Percentiles rank a stretch among this genome's conserved stretches.
These are phyloP conservation scores for Cladorrhinum samala DNA, from an alignment of 495 filamentous ascomycete species.

Conservation along the genomic window DNA sequence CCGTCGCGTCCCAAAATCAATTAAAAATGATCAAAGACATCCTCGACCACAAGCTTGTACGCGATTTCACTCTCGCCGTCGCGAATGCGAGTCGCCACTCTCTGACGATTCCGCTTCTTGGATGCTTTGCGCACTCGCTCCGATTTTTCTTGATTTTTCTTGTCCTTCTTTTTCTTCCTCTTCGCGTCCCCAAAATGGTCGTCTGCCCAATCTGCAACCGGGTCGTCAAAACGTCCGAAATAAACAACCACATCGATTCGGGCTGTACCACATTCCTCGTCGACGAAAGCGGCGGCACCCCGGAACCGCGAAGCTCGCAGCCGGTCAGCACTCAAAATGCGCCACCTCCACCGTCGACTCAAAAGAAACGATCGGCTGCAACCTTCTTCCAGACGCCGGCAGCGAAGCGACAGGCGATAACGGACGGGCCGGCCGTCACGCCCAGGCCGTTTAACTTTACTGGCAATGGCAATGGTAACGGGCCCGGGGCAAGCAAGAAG, in stretches of 20 bases:
- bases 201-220: conserved; percentile 83
- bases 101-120: too few relatives aligned
- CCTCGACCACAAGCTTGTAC: not conserved
- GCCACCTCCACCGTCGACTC: conserved; percentile 12
- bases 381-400: conserved; percentile 76
- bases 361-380: conserved; percentile 52
- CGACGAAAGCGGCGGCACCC: conserved; percentile 11
- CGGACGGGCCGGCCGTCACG: conserved; percentile 10
- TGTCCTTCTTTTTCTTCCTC: not conserved
- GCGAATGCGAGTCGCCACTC: too few relatives aligned
- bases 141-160: too few relatives aligned
- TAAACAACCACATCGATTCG: conserved; percentile 90
- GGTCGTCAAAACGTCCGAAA: conserved; percentile 63
- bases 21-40: too few relatives aligned
- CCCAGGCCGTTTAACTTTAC: conserved; percentile 8
- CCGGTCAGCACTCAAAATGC: conserved; percentile 37
- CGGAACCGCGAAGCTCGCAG: conserved; percentile 20
- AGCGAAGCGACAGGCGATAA: conserved; percentile 43
- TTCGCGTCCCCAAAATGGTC: conserved; percentile 37
- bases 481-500: conserved; percentile 22
- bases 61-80: too few relatives aligned
- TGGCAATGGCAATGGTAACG: conserved; percentile 18
- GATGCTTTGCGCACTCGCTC: too few relatives aligned
- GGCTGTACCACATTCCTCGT: conserved; percentile 57
- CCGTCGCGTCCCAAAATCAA: conserved; percentile 9